Conservation (phyloP, 306 rosid genomes). For the Hylodesmum podocarpum region DNA sequence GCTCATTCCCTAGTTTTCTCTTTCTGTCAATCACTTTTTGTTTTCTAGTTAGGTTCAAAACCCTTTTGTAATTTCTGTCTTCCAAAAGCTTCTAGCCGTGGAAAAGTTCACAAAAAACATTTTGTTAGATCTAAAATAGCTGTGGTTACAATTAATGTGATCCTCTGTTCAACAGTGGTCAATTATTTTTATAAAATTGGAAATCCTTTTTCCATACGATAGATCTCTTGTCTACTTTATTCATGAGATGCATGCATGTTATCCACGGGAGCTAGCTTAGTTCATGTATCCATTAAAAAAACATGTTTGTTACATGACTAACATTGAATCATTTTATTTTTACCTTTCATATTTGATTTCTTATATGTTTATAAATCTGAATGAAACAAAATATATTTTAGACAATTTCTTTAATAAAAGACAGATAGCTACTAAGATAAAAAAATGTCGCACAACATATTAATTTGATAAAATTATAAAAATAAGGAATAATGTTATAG, state of each 20-base stretch:
- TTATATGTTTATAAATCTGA: neutral
- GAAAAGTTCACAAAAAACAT: neutral
- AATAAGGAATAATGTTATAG: neutral
- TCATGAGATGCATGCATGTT: neutral
- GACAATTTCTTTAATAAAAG: neutral
- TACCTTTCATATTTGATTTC: neutral
- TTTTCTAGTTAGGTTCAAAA: neutral
- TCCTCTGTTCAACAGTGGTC: neutral
- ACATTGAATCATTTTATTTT: neutral
- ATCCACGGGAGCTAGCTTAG: neutral
- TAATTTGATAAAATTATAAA: neutral
- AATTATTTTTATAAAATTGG: neutral
- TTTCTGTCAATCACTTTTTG: constrained; percentile 29
- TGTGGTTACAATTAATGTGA: neutral
- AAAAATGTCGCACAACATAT: neutral
- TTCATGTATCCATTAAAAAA: no score
- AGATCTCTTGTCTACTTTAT: neutral
- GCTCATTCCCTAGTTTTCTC: neutral
- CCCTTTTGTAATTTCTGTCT: neutral
- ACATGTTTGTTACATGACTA: neutral
- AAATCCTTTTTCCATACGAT: neutral
- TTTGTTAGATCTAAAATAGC: neutral
- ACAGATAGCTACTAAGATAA: neutral
- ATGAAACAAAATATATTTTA: neutral
- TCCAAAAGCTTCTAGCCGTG: neutral